Evolutionary conservation across 345 rosid genomes (phyloP).

Genomic region (Orychophragmus violaceus): DNA sequence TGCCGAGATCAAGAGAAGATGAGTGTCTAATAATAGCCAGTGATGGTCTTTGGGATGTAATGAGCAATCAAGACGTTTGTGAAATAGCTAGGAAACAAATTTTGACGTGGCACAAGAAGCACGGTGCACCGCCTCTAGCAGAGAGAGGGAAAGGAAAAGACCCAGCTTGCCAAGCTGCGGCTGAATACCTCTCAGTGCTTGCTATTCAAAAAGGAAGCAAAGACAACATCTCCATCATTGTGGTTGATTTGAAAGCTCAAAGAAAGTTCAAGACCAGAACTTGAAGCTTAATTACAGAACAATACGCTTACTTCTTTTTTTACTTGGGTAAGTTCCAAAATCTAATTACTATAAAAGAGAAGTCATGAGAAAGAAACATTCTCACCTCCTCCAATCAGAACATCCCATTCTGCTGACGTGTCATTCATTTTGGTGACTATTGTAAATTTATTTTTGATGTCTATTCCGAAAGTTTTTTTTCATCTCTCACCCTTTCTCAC

Average conservation of each 20-base stretch:
- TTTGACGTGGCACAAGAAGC: slow-evolving; percentile 81
- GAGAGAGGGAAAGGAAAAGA: slow-evolving; percentile 50
- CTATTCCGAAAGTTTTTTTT: too few species aligned
- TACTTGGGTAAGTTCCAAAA: slow-evolving; percentile 18
- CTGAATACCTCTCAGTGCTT: slow-evolving; percentile 68
- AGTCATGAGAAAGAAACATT: too few species aligned
- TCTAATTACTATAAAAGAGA: too few species aligned
- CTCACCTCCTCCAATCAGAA: too few species aligned
- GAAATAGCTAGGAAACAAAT: slow-evolving; percentile 79
- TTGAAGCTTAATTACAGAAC: slow-evolving; percentile 25
- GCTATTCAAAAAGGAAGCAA: slow-evolving; percentile 89
- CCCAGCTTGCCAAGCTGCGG: slow-evolving; percentile 88
- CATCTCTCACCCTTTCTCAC: too few species aligned
- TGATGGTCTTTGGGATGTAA: slow-evolving; percentile 95
- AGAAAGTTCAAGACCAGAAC: slow-evolving; percentile 75
- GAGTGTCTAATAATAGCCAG: slow-evolving; percentile 86
- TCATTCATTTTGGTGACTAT: too few species aligned
- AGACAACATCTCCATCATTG: slow-evolving; percentile 74
- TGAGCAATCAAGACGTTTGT: slow-evolving; percentile 84
- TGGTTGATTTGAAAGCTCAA: too few species aligned
- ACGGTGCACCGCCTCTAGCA: slow-evolving; percentile 35
- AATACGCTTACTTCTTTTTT: slow-evolving; percentile 7
- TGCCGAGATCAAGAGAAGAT: slow-evolving; percentile 81
- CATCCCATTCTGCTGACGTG: too few species aligned
- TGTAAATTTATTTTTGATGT: too few species aligned